Conservation (phyloP, 179 eudicot genomes). For the Heliamphora pulchella region DNA sequence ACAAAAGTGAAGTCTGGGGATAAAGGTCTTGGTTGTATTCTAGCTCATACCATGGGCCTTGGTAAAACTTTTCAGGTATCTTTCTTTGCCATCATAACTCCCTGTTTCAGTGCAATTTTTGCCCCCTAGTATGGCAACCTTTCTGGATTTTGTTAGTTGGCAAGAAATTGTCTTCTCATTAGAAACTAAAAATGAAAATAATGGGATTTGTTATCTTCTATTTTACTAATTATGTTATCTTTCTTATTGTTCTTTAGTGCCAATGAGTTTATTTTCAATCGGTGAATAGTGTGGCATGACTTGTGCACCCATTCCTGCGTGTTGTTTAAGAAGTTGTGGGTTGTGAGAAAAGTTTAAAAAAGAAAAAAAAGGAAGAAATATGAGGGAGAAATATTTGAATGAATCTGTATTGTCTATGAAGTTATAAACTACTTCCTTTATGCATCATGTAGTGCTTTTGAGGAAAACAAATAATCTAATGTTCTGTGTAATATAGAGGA, state of each 20-base stretch:
- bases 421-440: neutral
- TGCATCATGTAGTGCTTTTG: neutral
- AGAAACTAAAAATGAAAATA: too few species aligned
- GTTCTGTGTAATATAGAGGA: neutral
- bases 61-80: constrained; percentile 98
- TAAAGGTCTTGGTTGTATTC: constrained; percentile 97
- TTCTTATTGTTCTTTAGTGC: too few species aligned
- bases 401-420: neutral
- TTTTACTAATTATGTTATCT: too few species aligned
- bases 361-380: neutral
- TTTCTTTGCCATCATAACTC: constrained; percentile 8
- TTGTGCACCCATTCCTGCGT: too few species aligned
- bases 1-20: constrained; percentile 83
- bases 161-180: too few species aligned
- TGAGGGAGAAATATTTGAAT: neutral
- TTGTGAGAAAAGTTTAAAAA: neutral
- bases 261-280: too few species aligned
- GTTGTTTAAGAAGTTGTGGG: too few species aligned
- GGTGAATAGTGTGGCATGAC: too few species aligned
- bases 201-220: too few species aligned
- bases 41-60: constrained; percentile 99
- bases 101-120: constrained; percentile 5
- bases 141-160: neutral
- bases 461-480: neutral
- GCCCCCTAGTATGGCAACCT: neutral